Conservation (phyloP, 2,329 filamentous ascomycete species). For the Venturiaceae sp. region DNA sequence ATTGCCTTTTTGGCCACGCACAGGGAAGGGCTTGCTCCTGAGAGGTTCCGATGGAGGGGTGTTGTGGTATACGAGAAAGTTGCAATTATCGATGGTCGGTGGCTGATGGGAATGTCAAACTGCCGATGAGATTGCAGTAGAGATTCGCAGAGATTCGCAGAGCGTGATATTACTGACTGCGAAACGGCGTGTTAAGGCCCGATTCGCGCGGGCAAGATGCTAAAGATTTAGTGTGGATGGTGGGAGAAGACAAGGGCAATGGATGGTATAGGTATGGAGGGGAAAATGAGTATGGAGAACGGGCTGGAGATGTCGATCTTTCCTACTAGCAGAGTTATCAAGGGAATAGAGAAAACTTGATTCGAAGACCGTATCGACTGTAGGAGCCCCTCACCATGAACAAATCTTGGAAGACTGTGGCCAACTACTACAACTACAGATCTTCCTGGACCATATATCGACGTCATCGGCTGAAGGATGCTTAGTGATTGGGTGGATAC, state of each 20-base stretch:
- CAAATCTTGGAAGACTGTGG: too few relatives aligned
- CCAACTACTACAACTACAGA: too few relatives aligned
- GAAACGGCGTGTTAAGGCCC: neutral
- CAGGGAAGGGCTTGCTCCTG: neutral
- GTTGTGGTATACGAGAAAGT: too few relatives aligned
- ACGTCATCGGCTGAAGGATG: too few relatives aligned
- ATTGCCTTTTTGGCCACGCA: neutral
- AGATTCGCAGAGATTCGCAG: neutral
- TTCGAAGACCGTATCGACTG: neutral
- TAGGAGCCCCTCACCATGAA: neutral
- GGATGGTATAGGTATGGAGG: neutral
- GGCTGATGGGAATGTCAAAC: neutral
- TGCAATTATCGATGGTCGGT: neutral
- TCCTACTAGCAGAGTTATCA: neutral
- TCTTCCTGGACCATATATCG: too few relatives aligned
- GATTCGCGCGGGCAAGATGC: neutral
- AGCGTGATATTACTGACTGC: too few relatives aligned
- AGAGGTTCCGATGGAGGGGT: neutral
- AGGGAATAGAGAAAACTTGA: neutral
- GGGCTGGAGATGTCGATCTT: neutral
- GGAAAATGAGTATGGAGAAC: neutral
- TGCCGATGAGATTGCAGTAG: neutral
- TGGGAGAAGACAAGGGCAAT: neutral
- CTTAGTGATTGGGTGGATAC: too few relatives aligned
- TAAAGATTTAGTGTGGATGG: neutral